Evolutionary conservation across 176 grass and related monocot genomes (phyloP), one percentile per base, ranked within the genome.

Genomic region (Aegilops sharonensis): DNA sequence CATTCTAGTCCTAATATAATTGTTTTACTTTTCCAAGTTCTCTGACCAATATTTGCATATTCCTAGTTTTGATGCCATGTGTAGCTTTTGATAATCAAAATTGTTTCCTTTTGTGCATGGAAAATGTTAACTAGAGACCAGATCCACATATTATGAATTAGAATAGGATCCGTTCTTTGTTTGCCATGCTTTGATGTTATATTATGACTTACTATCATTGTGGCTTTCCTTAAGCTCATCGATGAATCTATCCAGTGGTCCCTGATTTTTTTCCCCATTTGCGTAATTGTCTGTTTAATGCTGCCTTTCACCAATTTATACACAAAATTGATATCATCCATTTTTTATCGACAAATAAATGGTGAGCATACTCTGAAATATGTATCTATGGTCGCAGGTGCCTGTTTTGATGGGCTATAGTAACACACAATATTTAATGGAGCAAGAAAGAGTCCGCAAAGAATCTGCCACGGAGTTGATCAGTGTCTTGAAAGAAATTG

Each of bases 341-440:
- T 82, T 57, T 81, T 78, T 72, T 48, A 83, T 86, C 5, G 36
- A 30, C 47, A 78, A 89, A 66, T 30, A 83, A 89, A 79, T 30
- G 76, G 34, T 69, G 17, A 64, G 77, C 68, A 85, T 87, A 73
- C 40, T 77, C 21, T 85, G 45, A 67, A 86, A 62, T 87, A 73
- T 84, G 21, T 89, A 3, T 47, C 43, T 47, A 65, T 75, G 79
- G 27, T 90, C 80, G 5, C 90, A 98, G 96, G 82, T 84, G 30
- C 89, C 84, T 81, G 88, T 92, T 85, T 84, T 88, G 73, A 91
- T 95, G 89, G 93, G 90, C 72, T 93, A 94, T 64, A 90, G 27
- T 54, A 89, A 90, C 76, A 86, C 84, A 54, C 73, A 90, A 65
- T 86, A 91, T 89, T 75, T 95, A 82, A 80, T 87, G 68, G 90